Conservation (phyloP, 805 yeast species). For the Myxozyma mucilagina region DNA sequence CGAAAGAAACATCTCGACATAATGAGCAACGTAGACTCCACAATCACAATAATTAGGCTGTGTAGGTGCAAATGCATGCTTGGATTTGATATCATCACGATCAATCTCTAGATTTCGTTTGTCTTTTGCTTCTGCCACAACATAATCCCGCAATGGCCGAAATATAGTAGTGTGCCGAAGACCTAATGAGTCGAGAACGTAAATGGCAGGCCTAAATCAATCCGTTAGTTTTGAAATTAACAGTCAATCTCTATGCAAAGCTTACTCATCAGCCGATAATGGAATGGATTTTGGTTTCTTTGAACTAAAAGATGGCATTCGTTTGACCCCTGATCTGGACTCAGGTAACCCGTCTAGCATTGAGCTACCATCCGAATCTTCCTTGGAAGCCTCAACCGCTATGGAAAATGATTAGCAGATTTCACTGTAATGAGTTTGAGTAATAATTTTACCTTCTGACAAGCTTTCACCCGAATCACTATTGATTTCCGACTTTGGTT, state of each 20-base stretch:
- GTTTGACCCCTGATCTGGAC: conserved; percentile 5
- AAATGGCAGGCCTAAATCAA: conserved; percentile 44
- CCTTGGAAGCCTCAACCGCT: background rate
- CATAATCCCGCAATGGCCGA: conserved; percentile 56
- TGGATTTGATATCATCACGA: conserved; percentile 50
- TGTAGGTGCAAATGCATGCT: conserved; percentile 64
- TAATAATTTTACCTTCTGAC: background rate
- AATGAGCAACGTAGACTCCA: conserved; percentile 86
- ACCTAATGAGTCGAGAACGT: conserved; percentile 74
- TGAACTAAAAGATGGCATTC: background rate
- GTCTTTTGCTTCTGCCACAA: conserved; percentile 69
- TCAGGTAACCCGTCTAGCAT: conserved; percentile 2
- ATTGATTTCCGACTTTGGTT: background rate
- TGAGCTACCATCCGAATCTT: background rate
- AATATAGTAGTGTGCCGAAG: conserved; percentile 52
- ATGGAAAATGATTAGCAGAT: conserved; percentile 20
- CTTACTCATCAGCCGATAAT: conserved; percentile 6
- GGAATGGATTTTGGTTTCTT: background rate
- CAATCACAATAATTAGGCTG: conserved; percentile 92
- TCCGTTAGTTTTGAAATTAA: background rate
- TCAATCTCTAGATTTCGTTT: conserved; percentile 53
- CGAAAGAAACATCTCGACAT: conserved; percentile 42
- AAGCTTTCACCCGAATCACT: too few relatives aligned
- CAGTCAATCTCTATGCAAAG: background rate
- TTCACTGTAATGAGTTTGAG: too few relatives aligned